Conservation (phyloP, 805 yeast species). For the Cyberlindnera maritima region DNA sequence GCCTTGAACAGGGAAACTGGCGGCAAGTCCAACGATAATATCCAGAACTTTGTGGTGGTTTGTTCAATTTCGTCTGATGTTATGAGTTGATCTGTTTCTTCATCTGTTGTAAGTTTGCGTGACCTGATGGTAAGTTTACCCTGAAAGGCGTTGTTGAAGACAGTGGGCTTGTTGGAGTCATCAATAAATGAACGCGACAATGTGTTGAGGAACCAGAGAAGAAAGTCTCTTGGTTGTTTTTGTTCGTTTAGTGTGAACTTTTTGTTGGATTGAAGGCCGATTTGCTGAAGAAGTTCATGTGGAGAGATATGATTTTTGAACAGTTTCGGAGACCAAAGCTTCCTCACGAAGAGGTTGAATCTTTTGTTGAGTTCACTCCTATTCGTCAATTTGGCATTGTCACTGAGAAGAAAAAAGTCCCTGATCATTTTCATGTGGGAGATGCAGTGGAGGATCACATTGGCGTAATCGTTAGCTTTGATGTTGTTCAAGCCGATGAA, state of each 20-base stretch:
- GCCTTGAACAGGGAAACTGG: slow-evolving; percentile 53
- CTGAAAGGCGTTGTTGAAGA: slow-evolving; percentile 42
- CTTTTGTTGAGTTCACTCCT: slow-evolving; percentile 37
- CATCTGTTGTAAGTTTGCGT: slow-evolving; percentile 26
- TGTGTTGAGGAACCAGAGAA: slow-evolving; percentile 57
- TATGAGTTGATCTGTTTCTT: slow-evolving; percentile 18
- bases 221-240: slow-evolving; percentile 53
- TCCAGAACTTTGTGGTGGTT: slow-evolving; percentile 41
- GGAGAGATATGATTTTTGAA: slow-evolving; percentile 65
- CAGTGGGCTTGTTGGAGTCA: slow-evolving; percentile 17
- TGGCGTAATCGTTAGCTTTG: slow-evolving; percentile 50
- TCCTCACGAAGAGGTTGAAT: slow-evolving; percentile 48
- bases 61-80: neutral
- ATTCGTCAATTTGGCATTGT: slow-evolving; percentile 16
- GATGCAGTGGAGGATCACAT: slow-evolving; percentile 53
- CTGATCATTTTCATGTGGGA: slow-evolving; percentile 53
- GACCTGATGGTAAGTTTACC: slow-evolving; percentile 44
- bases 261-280: slow-evolving; percentile 43
- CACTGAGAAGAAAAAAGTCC: slow-evolving; percentile 38
- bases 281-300: slow-evolving; percentile 55
- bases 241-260: slow-evolving; percentile 38
- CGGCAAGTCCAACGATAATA: slow-evolving; percentile 60
- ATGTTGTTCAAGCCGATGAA: slow-evolving; percentile 62
- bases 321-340: slow-evolving; percentile 61
- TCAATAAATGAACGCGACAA: slow-evolving; percentile 32